phyloP scores from a whole-genome alignment of 768 basidiomycete species.

The Lactarius hatsudake region DNA sequence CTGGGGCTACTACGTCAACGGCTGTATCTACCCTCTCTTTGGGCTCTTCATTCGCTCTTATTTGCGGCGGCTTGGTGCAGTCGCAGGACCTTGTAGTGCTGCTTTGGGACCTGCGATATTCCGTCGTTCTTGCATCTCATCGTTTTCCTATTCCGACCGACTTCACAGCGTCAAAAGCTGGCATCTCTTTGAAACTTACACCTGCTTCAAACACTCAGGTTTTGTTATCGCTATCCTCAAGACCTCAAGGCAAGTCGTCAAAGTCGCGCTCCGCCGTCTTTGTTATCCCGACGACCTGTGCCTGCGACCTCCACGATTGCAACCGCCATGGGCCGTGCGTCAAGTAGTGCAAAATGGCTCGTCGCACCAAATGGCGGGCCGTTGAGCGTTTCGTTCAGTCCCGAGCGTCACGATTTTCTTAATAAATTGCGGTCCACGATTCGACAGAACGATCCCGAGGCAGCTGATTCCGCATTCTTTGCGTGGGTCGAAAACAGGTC shows the following conservation, averaged over 20 bases:
- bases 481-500: constrained; percentile 48
- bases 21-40: constrained; percentile 46
- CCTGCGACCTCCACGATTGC: constrained; percentile 60
- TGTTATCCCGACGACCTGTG: constrained; percentile 53
- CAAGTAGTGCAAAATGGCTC: constrained; percentile 48
- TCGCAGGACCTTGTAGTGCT: constrained; percentile 49
- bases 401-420: constrained; percentile 37
- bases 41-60: constrained; percentile 55
- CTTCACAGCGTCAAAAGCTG: constrained; percentile 34
- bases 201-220: constrained; percentile 45
- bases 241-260: constrained; percentile 17
- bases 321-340: constrained; percentile 55
- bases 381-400: constrained; percentile 24
- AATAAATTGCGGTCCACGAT: constrained; percentile 41
- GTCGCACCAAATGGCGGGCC: constrained; percentile 16
- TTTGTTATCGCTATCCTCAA: constrained; percentile 49
- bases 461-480: constrained; percentile 59
- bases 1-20: constrained; percentile 7
- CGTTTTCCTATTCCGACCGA: constrained; percentile 49
- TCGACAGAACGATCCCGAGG: constrained; percentile 43
- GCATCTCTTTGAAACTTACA: constrained; percentile 36
- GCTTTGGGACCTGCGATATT: constrained; percentile 69
- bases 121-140: constrained; percentile 57
- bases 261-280: constrained; percentile 50
- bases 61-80: constrained; percentile 44